Evolutionary conservation across 257 asterid genomes (phyloP).

Genomic region (Echium plantagineum): DNA sequence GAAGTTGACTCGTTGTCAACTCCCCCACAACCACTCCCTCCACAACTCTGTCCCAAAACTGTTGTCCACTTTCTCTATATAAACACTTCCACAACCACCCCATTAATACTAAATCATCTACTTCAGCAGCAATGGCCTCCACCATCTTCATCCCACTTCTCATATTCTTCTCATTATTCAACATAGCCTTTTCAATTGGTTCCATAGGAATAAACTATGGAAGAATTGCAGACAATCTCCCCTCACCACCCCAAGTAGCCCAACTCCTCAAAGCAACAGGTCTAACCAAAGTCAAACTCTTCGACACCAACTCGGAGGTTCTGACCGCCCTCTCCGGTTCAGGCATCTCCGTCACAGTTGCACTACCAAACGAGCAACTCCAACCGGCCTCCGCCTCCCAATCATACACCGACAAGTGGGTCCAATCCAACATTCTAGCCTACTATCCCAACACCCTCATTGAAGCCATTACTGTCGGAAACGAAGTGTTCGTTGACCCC

Average conservation of each 20-base stretch:
- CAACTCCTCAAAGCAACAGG: slow-evolving; percentile 58
- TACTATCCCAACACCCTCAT: slow-evolving; percentile 46
- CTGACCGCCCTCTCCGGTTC: slow-evolving; percentile 63
- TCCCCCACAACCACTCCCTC: no score
- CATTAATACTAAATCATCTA: neutral
- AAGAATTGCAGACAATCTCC: slow-evolving; percentile 72
- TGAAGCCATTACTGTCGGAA: slow-evolving; percentile 75
- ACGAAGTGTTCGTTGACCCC: slow-evolving; percentile 67
- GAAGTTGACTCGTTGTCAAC: no score
- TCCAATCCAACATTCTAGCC: slow-evolving; percentile 43
- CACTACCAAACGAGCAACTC: slow-evolving; percentile 73
- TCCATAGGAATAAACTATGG: slow-evolving; percentile 71
- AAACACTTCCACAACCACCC: no score
- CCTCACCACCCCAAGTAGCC: slow-evolving; percentile 55
- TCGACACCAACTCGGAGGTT: slow-evolving; percentile 60
- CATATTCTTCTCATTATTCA: neutral
- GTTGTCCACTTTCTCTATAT: no score
- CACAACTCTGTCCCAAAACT: no score
- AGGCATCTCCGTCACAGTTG: slow-evolving; percentile 52
- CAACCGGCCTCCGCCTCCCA: slow-evolving; percentile 48
- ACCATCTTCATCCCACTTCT: slow-evolving; percentile 11
- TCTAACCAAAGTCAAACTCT: slow-evolving; percentile 45
- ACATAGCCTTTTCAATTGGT: slow-evolving; percentile 23
- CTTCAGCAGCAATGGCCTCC: neutral
- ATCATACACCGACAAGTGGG: slow-evolving; percentile 66